Base-by-base conservation (phyloP, 148 eudicot species). In the Talinum fruticosum region DNA sequence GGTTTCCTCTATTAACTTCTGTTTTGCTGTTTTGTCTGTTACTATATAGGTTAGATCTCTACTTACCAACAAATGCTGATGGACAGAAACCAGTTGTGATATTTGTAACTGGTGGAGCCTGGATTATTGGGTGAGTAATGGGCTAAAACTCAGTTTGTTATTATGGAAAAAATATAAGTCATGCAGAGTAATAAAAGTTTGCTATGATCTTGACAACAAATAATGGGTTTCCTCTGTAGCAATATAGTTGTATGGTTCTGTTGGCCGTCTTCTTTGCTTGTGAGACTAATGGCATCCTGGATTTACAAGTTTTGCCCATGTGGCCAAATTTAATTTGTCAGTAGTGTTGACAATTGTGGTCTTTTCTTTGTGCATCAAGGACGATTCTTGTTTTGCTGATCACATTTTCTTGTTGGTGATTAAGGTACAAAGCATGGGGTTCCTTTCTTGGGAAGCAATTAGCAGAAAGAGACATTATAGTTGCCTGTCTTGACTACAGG, bases 341-440 rank as follows among this genome's bases (percentile, higher is more conserved):
- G 53, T 69, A 28, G 36, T 69, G 2, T 54, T 41, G 51, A 69
- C 37, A 28, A 66, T 12, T 28, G 12, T 28, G 66, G 2, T 36
- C n/a, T 65, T 59, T 36, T 21, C 26, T 45, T 26, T 77, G 12
- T 69, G 66, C 28, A 49, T 69, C 23, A 26, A 74, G 45, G 26
- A 41, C n/a, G 71, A 34, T 29, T 66, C 67, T 74, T 51, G 64
- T 67, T 44, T 72, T 73, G 33, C 66, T 73, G 30, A 73, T 73
- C 32, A 53, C 37, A 49, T 49, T 53, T 33, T 73, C 18, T 19
- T 73, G 76, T 73, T 69, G 26, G 66, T 78, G 72, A 68, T 83
- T 78, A 80, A 96, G 99, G 85, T 93, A 96, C 81, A 96, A 93
- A 85, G 99, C 97, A 80, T 96, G 99, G 99, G 99, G 99, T 84